Base-by-base conservation (phyloP, 1,139 yeast species). In the Suhomyces kunorum region DNA sequence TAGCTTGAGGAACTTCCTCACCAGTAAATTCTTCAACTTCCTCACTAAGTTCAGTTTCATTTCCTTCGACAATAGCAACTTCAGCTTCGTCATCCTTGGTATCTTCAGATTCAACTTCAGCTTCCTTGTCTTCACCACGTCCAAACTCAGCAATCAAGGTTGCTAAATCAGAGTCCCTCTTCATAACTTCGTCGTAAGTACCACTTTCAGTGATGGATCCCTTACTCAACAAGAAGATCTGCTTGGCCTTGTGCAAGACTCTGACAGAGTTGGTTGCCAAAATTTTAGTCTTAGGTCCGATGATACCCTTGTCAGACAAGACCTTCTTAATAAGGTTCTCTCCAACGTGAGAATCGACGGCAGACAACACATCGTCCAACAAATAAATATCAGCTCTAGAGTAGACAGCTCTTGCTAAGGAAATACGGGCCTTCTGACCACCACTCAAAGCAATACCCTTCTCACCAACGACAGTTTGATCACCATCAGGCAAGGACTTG, bases 111-210 rank as follows among this genome's bases (percentile, higher is more conserved):
- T 24, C 38, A 12, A 25, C 8, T 9, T 29, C 40, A 6, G 28
- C 37, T 25, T 36, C 45, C 6, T 38, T 42, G 7, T 24, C 32
- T 7, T 63, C 66, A 39, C 74, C 74, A 47, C 77, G 77, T 45
- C 96, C 96, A 58, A 80, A 89, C 48, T 88, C 96, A 39, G 71
- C 71, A 45, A 92, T 78, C 56, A 92, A 72, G 43, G 72, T 35
- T 8, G 52, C 52, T 42, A 51, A 49, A 14, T 48, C 54, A 12
- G 46, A 41, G 22, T 46, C 43, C 20, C 42, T 42, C 5, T 34
- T 43, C 44, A 44, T 42, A 8, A 50, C 53, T 8, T 41, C 41
- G 2, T 56, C 55, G 44, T 50, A 66, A 16, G 55, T 55, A 9
- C 76, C 76, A 24, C 62, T 53, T 41, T 62, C 66, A 5, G 46